Evolutionary conservation across 495 filamentous ascomycete species (phyloP).

Genomic region (Podospora bellae-mahoneyi): DNA sequence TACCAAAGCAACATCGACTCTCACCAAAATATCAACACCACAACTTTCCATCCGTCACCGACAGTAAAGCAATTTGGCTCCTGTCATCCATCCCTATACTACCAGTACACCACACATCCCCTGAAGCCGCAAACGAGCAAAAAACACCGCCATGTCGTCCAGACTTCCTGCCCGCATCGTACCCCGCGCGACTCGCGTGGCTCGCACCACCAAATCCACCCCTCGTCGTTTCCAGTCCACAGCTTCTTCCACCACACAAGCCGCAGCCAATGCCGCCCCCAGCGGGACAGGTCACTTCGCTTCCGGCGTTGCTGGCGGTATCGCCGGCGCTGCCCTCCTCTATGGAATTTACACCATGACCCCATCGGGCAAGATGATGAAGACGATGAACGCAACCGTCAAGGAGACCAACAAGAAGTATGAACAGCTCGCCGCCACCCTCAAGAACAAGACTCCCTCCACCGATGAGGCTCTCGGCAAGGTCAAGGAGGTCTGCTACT

Average conservation of each 20-base stretch:
- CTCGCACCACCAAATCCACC: conserved; percentile 1
- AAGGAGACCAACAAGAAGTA: conserved; percentile 52
- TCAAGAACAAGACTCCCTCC: conserved; percentile 54
- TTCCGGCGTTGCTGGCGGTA: conserved; percentile 50
- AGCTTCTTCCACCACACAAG: background rate
- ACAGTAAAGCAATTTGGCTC: too few species aligned
- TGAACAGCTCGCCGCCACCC: conserved; percentile 46
- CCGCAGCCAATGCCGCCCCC: conserved; percentile 15
- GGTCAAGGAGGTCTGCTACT: conserved; percentile 55
- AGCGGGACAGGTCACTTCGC: conserved; percentile 45
- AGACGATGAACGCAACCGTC: conserved; percentile 45
- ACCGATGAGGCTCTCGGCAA: conserved; percentile 56
- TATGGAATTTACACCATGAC: conserved; percentile 56
- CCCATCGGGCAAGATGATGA: conserved; percentile 50
- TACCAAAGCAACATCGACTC: background rate
- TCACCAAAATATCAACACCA: background rate
- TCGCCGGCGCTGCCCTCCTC: conserved; percentile 33
- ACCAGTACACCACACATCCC: background rate
- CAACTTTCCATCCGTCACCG: background rate
- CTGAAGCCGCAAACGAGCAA: background rate
- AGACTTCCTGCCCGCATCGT: conserved; percentile 9
- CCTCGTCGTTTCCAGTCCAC: conserved; percentile 45
- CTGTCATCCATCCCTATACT: background rate
- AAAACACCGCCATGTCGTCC: background rate
- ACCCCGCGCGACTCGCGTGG: conserved; percentile 13